Conservation (phyloP, 106 monocot species). For the Triglochin maritima region DNA sequence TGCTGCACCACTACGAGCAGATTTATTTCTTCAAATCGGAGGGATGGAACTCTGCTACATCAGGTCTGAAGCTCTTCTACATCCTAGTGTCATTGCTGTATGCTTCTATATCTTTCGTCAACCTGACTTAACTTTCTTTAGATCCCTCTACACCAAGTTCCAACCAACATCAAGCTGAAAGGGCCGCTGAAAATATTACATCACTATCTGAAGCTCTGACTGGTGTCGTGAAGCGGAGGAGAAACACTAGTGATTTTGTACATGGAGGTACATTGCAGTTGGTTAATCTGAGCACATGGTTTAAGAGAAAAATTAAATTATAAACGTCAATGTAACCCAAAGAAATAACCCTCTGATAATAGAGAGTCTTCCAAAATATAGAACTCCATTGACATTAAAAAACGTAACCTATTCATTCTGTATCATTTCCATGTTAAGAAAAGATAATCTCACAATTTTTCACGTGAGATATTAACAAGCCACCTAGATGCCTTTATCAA, state of each 20-base stretch:
- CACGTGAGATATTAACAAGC: too few relatives aligned
- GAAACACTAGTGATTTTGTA: conserved; percentile 22
- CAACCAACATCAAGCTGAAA: conserved; percentile 15
- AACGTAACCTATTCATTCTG: too few relatives aligned
- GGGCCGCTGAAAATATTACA: conserved; percentile 1
- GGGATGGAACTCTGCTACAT: conserved; percentile 32
- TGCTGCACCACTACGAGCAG: conserved; percentile 78
- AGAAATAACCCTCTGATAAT: neutral
- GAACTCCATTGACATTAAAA: too few relatives aligned
- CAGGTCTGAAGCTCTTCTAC: conserved; percentile 11
- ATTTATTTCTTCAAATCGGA: conserved; percentile 63
- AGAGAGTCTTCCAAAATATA: too few relatives aligned
- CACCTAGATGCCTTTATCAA: too few relatives aligned
- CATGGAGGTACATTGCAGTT: conserved; percentile 20
- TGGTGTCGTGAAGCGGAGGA: conserved; percentile 27
- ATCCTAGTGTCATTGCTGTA: conserved; percentile 1
- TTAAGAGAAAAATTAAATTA: neutral
- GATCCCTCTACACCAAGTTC: conserved; percentile 5
- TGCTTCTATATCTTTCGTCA: neutral
- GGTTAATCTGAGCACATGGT: neutral
- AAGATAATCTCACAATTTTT: too few relatives aligned
- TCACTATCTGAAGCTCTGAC: conserved; percentile 18
- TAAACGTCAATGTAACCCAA: neutral
- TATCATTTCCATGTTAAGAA: too few relatives aligned
- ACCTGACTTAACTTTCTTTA: conserved; percentile 5